Conservation (phyloP, 2,329 filamentous ascomycete genomes). For the Leptodontidium sp. region DNA sequence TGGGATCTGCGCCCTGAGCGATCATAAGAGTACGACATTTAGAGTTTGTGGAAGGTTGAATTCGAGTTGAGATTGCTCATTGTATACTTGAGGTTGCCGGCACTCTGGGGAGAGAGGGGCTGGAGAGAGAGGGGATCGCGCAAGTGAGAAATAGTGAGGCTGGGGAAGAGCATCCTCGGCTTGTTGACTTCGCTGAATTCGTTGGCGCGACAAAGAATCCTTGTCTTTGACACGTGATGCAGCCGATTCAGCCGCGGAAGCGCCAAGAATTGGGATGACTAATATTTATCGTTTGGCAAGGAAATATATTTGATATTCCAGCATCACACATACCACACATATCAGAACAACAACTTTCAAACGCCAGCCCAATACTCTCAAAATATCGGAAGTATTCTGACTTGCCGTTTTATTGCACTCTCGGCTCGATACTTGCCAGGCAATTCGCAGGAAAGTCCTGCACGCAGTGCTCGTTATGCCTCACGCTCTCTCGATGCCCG, state of each 20-base stretch:
- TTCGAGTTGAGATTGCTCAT: conserved; percentile 36
- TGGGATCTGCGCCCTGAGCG: conserved; percentile 45
- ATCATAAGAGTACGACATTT: conserved; percentile 72
- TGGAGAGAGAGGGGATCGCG: conserved; percentile 30
- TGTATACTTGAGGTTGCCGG: conserved; percentile 32
- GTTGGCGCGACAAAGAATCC: conserved; percentile 25
- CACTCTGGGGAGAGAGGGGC: conserved; percentile 19
- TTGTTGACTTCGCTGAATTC: conserved; percentile 29
- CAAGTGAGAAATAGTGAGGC: conserved; percentile 36
- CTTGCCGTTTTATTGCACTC: not conserved
- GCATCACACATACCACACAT: not conserved
- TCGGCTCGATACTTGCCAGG: not conserved
- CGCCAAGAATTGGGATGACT: conserved; percentile 22
- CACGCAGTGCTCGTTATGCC: conserved; percentile 62
- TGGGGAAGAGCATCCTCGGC: conserved; percentile 31
- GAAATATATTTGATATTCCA: conserved; percentile 25
- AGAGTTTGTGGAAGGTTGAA: conserved; percentile 34
- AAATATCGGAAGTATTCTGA: not conserved
- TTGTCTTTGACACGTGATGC: conserved; percentile 30
- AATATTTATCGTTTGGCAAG: conserved; percentile 31
- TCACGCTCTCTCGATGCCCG: conserved; percentile 76
- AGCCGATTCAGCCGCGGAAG: conserved; percentile 3
- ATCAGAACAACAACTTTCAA: not conserved
- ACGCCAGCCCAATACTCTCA: not conserved
- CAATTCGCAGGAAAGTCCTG: not conserved